Base-by-base conservation (phyloP, 768 basidiomycete species). In the Psilocybe cyanescens region DNA sequence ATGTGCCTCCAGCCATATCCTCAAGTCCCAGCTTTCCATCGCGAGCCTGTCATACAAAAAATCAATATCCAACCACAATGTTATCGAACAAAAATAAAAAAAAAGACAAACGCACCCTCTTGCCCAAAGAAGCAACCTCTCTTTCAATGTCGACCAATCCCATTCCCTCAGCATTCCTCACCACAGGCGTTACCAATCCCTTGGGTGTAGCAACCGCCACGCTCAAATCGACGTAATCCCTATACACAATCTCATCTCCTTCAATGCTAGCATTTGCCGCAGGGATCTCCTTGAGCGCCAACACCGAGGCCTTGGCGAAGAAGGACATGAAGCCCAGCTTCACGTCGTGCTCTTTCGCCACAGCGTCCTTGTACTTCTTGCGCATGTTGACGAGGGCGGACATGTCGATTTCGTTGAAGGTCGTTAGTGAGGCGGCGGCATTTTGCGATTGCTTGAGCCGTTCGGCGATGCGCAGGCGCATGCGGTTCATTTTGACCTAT, bases 351-450 rank as follows among this genome's bases (percentile, higher is more conserved):
- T 89, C 86, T 76, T 99, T 97, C 47, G 95, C 80, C 41, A 98
- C 81, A 47, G 85, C 80, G 65, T 97, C 95, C 82, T 99, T 99
- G 87, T 95, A 96, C 73, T 89, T 87, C 73, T 90, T 87, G 70
- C 97, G 92, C 88, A 99, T 87, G 45, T 90, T 89, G 81, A 97
- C 92, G 58, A 99, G 80, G 46, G 92, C 90, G 45, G 94, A 95
- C 97, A 99, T 99, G 81, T 99, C 97, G 72, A 99, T 94, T 79
- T 99, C 97, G 80, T 99, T 98, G 86, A 99, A 99, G 28, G 97
- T 99, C 35, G 97, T 99, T 61, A 99, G 77, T 53, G 95, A 96
- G 50, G 97, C 97, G 3, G 97, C 97, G 17, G 93, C 87, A 73
- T 98, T 97, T 75, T 99, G 97, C 24, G 96, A 97, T 74, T 97